Evolutionary conservation across 169 alveolate genomes (phyloP).

Genomic region (Plasmodium coatneyi): DNA sequence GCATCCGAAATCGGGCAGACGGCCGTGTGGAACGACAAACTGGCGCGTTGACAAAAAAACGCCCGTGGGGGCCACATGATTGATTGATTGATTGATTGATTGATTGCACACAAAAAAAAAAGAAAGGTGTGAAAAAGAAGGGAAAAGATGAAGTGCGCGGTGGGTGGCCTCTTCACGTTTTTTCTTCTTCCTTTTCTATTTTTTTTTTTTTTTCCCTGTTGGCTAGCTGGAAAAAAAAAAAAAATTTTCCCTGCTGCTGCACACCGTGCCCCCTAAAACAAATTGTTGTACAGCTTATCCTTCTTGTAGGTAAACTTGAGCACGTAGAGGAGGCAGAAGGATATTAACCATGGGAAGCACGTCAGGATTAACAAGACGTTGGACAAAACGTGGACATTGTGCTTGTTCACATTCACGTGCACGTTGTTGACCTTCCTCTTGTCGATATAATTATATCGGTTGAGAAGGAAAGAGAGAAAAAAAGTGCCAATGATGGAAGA

Average conservation of each 20-base stretch:
- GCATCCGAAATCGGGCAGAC: not conserved
- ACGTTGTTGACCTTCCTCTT: conserved; percentile 7
- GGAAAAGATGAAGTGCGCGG: not conserved
- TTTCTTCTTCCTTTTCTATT: not conserved
- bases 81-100: not conserved
- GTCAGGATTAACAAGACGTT: conserved; percentile 52
- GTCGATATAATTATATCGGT: conserved; percentile 46
- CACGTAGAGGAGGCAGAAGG: conserved; percentile 48
- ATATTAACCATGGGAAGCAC: conserved; percentile 47
- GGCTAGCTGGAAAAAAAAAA: not conserved
- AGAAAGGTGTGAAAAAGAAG: not conserved
- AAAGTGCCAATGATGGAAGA: conserved; percentile 80
- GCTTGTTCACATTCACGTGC: conserved; percentile 4
- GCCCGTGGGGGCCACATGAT: not conserved
- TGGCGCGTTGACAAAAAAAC: not conserved
- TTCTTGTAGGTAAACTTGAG: conserved; percentile 66
- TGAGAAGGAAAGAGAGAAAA: conserved; percentile 41
- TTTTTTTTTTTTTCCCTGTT: not conserved
- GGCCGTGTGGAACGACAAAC: not conserved
- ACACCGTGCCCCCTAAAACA: not conserved
- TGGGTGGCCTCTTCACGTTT: not conserved
- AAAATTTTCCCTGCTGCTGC: not conserved
- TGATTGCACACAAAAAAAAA: not conserved
- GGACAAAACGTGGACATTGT: conserved; percentile 41
- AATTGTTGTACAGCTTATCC: conserved; percentile 53